Conservation (phyloP, 2,329 filamentous ascomycete species). For the Trichoderma arundinaceum region DNA sequence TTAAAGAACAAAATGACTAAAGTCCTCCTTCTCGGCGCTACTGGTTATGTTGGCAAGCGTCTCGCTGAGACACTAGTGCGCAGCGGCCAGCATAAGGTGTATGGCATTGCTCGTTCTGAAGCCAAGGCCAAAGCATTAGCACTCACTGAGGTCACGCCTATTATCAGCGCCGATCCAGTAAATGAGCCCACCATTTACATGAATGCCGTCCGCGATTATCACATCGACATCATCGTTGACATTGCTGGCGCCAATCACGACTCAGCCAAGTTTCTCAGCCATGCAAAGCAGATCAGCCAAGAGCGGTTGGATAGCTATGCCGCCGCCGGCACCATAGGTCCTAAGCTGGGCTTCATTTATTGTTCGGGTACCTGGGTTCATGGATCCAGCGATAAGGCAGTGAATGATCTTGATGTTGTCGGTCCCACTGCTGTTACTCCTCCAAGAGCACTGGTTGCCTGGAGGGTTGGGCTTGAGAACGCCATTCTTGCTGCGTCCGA, state of each 20-base stretch:
- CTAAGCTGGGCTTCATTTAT: slow-evolving; percentile 33
- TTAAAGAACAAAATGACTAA: slow-evolving; percentile 28
- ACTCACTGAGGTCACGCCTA: slow-evolving; percentile 30
- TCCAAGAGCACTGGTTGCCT: slow-evolving; percentile 22
- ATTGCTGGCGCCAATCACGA: slow-evolving; percentile 25
- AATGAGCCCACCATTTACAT: slow-evolving; percentile 26
- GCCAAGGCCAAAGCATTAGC: slow-evolving; percentile 31
- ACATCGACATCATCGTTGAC: slow-evolving; percentile 32
- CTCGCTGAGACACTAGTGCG: slow-evolving; percentile 28
- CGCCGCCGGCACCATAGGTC: slow-evolving; percentile 20
- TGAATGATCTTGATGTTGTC: slow-evolving; percentile 31
- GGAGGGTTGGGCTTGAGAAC: slow-evolving; percentile 32
- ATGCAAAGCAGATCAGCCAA: slow-evolving; percentile 25
- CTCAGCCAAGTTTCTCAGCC: slow-evolving; percentile 29
- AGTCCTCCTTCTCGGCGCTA: slow-evolving; percentile 32
- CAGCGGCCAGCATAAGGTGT: slow-evolving; percentile 30
- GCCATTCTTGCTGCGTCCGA: slow-evolving; percentile 21
- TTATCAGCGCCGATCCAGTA: slow-evolving; percentile 31
- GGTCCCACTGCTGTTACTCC: slow-evolving; percentile 5
- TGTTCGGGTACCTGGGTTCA: slow-evolving; percentile 33
- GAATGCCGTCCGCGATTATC: slow-evolving; percentile 24
- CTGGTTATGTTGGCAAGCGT: slow-evolving; percentile 31
- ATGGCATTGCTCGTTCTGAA: slow-evolving; percentile 29
- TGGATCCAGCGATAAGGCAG: slow-evolving; percentile 19
- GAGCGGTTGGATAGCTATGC: slow-evolving; percentile 27